Conservation (phyloP, 1,139 yeast species). For the Saccharomyces pastorianus region DNA sequence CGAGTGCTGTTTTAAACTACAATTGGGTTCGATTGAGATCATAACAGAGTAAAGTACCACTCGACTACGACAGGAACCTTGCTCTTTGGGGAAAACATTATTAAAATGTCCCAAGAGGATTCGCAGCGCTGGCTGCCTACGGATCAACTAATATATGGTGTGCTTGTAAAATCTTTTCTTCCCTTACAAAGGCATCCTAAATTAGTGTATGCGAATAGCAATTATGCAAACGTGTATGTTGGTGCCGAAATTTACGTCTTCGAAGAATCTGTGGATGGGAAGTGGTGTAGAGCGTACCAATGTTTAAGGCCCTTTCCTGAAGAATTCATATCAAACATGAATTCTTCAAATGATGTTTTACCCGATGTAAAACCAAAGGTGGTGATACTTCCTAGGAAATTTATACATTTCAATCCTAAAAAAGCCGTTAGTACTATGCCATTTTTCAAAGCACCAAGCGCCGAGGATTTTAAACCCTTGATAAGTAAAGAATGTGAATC, state of each 20-base stretch:
- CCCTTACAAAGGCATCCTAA: conserved; percentile 43
- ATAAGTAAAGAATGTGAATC: conserved; percentile 10
- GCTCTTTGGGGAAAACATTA: not conserved
- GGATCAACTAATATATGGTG: conserved; percentile 39
- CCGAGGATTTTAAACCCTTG: conserved; percentile 36
- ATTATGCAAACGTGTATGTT: conserved; percentile 52
- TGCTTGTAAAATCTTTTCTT: conserved; percentile 49
- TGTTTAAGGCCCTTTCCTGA: conserved; percentile 56
- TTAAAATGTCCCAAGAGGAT: not conserved
- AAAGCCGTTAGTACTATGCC: conserved; percentile 24
- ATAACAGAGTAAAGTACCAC: no score
- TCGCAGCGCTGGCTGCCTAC: conserved; percentile 39
- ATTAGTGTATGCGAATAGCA: conserved; percentile 22
- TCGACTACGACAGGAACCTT: no score
- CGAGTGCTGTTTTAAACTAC: not conserved
- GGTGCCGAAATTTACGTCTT: conserved; percentile 78
- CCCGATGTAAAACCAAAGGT: conserved; percentile 47
- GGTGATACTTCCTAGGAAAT: conserved; percentile 55
- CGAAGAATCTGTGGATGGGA: conserved; percentile 49
- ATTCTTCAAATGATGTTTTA: conserved; percentile 39
- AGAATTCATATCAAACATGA: conserved; percentile 53
- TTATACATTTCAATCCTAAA: conserved; percentile 33
- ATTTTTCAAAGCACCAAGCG: conserved; percentile 28
- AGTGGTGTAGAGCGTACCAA: conserved; percentile 78
- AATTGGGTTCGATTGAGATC: not conserved